These are phyloP conservation scores for Paraconiothyrium brasiliense DNA, from an alignment of 2,329 filamentous ascomycete species.

Conservation along the genomic window DNA sequence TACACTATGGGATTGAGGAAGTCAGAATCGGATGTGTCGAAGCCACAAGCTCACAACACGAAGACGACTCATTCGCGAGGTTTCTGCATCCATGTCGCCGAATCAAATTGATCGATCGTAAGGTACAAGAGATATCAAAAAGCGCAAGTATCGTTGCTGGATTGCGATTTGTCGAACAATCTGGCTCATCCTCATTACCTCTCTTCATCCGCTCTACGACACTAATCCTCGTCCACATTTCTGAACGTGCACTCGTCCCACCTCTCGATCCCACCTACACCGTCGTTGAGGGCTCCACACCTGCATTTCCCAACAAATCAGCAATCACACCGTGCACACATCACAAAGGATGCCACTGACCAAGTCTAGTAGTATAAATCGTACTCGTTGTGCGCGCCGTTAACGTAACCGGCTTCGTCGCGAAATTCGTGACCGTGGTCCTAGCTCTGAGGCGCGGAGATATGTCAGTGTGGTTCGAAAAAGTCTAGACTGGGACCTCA, in stretches of 20 bases:
- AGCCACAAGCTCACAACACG: no score
- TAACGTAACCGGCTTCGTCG: not conserved
- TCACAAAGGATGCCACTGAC: not conserved
- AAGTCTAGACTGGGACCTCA: accelerated
- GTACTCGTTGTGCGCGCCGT: not conserved
- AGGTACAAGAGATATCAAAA: not conserved
- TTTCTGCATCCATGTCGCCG: no score
- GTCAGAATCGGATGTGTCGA: no score
- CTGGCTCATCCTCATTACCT: not conserved
- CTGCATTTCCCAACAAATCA: not conserved
- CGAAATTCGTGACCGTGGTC: not conserved
- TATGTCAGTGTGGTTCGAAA: no score
- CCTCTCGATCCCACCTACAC: not conserved
- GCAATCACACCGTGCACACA: not conserved
- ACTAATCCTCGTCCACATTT: no score
- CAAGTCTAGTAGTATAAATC: slow-evolving; percentile 5
- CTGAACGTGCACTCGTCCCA: no score
- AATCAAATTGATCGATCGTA: not conserved
- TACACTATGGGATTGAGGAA: no score
- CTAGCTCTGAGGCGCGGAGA: not conserved
- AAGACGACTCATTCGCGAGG: no score
- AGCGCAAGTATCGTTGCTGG: not conserved
- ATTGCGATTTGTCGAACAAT: not conserved
- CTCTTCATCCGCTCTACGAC: not conserved
- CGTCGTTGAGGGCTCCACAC: no score